Base-by-base conservation (phyloP, 2,329 filamentous ascomycete species). In the Didymella exigua region DNA sequence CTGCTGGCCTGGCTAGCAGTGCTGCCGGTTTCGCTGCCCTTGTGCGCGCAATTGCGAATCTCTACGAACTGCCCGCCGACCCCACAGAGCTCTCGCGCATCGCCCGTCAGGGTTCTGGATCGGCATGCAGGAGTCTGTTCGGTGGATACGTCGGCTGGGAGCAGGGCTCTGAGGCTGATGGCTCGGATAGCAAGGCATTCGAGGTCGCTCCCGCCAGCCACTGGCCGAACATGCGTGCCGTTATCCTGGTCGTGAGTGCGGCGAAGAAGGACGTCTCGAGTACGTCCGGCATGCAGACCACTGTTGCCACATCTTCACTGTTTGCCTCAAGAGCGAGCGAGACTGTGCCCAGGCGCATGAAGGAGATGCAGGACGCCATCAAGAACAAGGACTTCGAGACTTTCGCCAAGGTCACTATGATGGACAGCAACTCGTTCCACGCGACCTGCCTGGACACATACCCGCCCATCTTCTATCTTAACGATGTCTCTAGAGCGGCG, bases 401-500 rank as follows among this genome's bases (percentile, higher is more conserved):
- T 18, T 99, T 99, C 71, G 95, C 89, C 21, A 87, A 90, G 73
- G 84, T 97, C 59, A 96, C 95, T 14, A 99, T 97, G 93, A 89
- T 88, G 75, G 95, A 99, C 75, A 96, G 90, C 72, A 99, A 99
- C 80, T 91, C 87, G 56, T 99, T 99, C 86, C 95, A 99, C 76
- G 91, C 95, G 31, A 91, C 89, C 53, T 98, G 95, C 75, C 81
- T 96, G 66, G 95, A 99, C 75, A 98, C 95, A 1, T 92, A 91
- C 78, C 95, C 96, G 38, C 95, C 96, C 16, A 99, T 99, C 73
- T 97, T 96, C 78, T 99, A 99, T 82, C 88, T 99, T 83, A 99
- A 97, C 78, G 95, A 99, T 73, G 88, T 93, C 14, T 93, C 89
- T 18, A 83, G 89, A 31, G 91, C 93, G 1, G 92, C 93, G 5